Evolutionary conservation across 495 filamentous ascomycete genomes (phyloP), one percentile per base, ranked within the genome.

Genomic region (Rhypophila decipiens): DNA sequence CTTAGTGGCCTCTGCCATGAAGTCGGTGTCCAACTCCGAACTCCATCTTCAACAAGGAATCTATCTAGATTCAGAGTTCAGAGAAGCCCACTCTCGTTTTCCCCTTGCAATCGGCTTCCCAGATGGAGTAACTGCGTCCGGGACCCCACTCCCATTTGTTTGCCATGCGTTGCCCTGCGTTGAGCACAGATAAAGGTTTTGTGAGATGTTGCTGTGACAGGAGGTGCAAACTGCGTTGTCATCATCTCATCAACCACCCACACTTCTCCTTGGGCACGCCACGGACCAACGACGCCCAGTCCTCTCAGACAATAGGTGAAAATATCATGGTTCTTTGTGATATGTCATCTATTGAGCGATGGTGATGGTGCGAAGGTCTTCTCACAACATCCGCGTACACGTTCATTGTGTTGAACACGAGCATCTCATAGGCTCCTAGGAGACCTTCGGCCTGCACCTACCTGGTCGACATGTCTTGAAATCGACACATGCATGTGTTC

Each of bases 301-400:
- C 18, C 17, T 39, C 9, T 7, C 7, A 31, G 27, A 31, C 27
- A n/a, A 31, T 39, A 39, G n/a, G n/a, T n/a, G n/a, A n/a, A n/a
- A n/a, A n/a, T n/a, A n/a, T n/a, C n/a, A n/a, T n/a, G n/a, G 37
- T 18, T 23, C 22, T 39, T 21, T 31, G 40, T 49, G 42, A 54
- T 50, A 29, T 50, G 43, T 50, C 52, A 50, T 24, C 35, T 21
- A 20, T 24, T 10, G 21, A 20, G 8, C n/a, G 18, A 20, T 23
- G 41, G 27, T 29, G 24, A 46, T 42, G 23, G 41, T 23, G 35
- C 18, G 33, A n/a, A 23, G 38, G 38, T 21, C 38, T 33, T 40
- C 38, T n/a, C 38, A 40, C 36, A 39, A 39, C 36, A 39, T 18
- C 36, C 12, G 13, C 18, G 29, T 38, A 31, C 46, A 11, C 44